These are phyloP conservation scores for Yamadazyma nakazawae DNA, from an alignment of 805 yeast genomes.

Conservation along the genomic window DNA sequence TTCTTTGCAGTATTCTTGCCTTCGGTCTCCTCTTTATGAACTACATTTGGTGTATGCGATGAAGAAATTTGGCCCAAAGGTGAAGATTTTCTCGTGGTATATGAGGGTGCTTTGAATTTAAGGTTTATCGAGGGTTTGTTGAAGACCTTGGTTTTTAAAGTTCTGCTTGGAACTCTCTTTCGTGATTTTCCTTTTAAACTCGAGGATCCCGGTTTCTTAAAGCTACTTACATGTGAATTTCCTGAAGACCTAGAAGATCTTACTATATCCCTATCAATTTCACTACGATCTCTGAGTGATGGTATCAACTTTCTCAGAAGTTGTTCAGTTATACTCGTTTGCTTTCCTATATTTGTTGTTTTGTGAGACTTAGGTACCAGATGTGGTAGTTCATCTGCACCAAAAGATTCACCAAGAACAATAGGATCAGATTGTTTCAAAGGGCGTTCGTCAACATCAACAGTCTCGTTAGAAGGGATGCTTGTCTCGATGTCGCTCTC, in stretches of 20 bases:
- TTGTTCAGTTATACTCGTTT: not conserved
- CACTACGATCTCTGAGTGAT: constrained; percentile 1
- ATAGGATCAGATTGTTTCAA: not conserved
- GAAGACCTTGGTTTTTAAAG: not conserved
- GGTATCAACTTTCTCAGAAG: not conserved
- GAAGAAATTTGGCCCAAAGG: not conserved
- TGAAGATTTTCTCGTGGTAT: not conserved
- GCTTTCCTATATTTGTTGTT: not conserved
- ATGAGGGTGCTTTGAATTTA: not conserved
- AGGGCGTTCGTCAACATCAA: not conserved
- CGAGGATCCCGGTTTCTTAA: not conserved
- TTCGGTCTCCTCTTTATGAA: too few relatives aligned
- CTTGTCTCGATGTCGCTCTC: not conserved
- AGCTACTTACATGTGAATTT: not conserved
- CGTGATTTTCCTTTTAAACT: not conserved
- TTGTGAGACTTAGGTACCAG: not conserved
- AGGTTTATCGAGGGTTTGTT: not conserved
- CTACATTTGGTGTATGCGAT: too few relatives aligned
- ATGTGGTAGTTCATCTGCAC: not conserved
- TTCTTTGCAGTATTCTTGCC: not conserved
- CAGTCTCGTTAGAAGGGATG: not conserved
- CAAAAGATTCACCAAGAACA: not conserved
- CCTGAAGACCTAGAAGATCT: not conserved
- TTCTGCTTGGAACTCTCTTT: not conserved
- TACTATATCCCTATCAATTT: constrained; percentile 9